These are phyloP conservation scores for Neofusicoccum parvum DNA, from an alignment of 2,329 filamentous ascomycete genomes.

Conservation along the genomic window DNA sequence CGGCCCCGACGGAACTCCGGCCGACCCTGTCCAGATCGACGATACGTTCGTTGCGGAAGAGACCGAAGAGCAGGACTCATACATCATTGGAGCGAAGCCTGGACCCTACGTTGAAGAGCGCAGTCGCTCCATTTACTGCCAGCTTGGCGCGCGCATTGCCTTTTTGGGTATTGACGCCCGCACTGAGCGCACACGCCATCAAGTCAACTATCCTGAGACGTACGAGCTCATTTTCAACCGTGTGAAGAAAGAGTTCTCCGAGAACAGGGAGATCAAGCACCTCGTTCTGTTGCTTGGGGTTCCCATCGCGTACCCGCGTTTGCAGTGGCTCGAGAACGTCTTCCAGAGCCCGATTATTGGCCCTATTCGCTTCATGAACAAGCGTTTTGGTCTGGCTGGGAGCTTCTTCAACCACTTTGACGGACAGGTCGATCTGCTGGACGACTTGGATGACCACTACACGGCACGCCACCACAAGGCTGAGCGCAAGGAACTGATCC, in stretches of 20 bases:
- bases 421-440: conserved; percentile 67
- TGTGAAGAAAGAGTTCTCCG: conserved; percentile 54
- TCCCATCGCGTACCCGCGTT: conserved; percentile 70
- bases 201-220: conserved; percentile 81
- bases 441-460: conserved; percentile 73
- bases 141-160: conserved; percentile 66
- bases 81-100: conserved; percentile 74
- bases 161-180: conserved; percentile 63
- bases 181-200: conserved; percentile 81
- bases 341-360: conserved; percentile 83
- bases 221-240: conserved; percentile 62
- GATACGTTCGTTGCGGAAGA: conserved; percentile 70
- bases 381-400: conserved; percentile 83
- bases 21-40: conserved; percentile 71
- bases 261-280: conserved; percentile 62
- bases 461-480: conserved; percentile 89
- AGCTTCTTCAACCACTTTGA: conserved; percentile 93
- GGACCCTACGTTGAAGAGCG: conserved; percentile 67
- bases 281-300: conserved; percentile 66
- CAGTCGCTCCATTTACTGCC: conserved; percentile 64
- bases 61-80: conserved; percentile 66
- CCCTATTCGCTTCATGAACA: conserved; percentile 85
- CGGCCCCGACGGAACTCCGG: conserved; percentile 54
- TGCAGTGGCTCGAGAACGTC: conserved; percentile 97
- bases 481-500: conserved; percentile 74